Evolutionary conservation across 768 basidiomycete genomes (phyloP).

Genomic region (Tephrocybe sp.): DNA sequence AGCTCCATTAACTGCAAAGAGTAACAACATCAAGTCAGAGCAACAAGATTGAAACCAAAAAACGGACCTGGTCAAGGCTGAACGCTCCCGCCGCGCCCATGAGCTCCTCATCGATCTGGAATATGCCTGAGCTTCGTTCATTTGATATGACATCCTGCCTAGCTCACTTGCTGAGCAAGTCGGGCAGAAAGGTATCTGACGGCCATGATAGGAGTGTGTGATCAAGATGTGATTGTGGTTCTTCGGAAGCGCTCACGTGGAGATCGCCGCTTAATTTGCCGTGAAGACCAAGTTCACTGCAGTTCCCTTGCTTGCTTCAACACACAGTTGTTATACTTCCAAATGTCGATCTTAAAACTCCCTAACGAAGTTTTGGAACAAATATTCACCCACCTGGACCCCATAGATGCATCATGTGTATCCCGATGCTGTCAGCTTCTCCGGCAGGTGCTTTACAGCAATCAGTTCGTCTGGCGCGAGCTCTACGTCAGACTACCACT

Average conservation of each 20-base stretch:
- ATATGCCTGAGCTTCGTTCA: background rate
- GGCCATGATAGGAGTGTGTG: slow-evolving; percentile 34
- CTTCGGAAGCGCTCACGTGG: too few species aligned
- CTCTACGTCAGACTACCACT: slow-evolving; percentile 62
- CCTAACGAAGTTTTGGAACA: slow-evolving; percentile 61
- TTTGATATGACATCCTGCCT: background rate
- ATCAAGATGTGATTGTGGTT: background rate
- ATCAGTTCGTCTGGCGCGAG: slow-evolving; percentile 57
- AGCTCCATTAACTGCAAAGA: slow-evolving; percentile 86
- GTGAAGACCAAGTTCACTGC: too few species aligned
- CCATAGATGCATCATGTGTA: slow-evolving; percentile 52
- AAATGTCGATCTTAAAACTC: slow-evolving; percentile 31
- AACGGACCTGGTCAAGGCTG: slow-evolving; percentile 83
- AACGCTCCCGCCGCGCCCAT: slow-evolving; percentile 90
- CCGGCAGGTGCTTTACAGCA: slow-evolving; percentile 42
- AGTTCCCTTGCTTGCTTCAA: background rate
- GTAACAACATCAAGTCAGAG: background rate
- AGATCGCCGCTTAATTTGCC: background rate
- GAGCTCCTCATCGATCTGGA: slow-evolving; percentile 89
- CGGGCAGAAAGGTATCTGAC: slow-evolving; percentile 67
- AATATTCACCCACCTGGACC: slow-evolving; percentile 56
- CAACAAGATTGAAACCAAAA: background rate
- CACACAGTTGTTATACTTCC: background rate
- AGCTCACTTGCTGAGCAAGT: slow-evolving; percentile 71
- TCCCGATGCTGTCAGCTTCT: slow-evolving; percentile 49